Percentiles rank a stretch among this genome's conserved stretches.
These are phyloP conservation scores for Leccinum pachyderme DNA, from an alignment of 1,284 basidiomycete genomes.

Conservation along the genomic window DNA sequence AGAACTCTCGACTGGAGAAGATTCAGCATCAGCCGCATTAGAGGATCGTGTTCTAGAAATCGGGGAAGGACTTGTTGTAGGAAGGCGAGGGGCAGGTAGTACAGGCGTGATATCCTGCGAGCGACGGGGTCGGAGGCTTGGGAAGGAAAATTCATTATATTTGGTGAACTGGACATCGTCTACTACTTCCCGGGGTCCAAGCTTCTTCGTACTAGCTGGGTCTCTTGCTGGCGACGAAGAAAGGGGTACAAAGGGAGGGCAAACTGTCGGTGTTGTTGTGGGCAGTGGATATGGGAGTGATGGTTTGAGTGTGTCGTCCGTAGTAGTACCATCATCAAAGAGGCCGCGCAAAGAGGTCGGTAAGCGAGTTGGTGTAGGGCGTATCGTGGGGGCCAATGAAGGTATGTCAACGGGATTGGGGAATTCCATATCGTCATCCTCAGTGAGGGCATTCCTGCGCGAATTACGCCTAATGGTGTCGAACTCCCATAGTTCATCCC, in stretches of 20 bases:
- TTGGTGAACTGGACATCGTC: constrained; percentile 47
- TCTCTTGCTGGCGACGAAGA: constrained; percentile 30
- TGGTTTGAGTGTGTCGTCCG: constrained; percentile 45
- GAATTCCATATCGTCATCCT: constrained; percentile 16
- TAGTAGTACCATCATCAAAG: constrained; percentile 54
- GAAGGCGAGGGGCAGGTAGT: constrained; percentile 33
- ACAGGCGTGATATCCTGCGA: constrained; percentile 51
- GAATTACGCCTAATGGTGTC: constrained; percentile 62
- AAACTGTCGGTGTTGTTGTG: constrained; percentile 29
- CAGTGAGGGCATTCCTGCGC: constrained; percentile 21
- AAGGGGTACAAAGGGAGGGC: constrained; percentile 30
- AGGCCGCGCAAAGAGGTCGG: constrained; percentile 69
- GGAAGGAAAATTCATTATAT: constrained; percentile 56
- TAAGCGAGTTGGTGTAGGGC: constrained; percentile 46
- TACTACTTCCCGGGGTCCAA: constrained; percentile 17
- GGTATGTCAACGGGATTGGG: constrained; percentile 30
- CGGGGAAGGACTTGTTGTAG: constrained; percentile 31
- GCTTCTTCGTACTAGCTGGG: constrained; percentile 14
- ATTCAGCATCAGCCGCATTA: constrained; percentile 43
- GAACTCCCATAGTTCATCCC: constrained; percentile 72
- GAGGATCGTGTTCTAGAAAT: constrained; percentile 52
- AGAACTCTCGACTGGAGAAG: constrained; percentile 16
- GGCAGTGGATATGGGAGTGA: constrained; percentile 25
- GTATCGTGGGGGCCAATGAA: constrained; percentile 45
- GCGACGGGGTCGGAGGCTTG: constrained; percentile 33